Base-by-base conservation (phyloP, 163 green algal genomes). In the Scenedesmus sp. region DNA sequence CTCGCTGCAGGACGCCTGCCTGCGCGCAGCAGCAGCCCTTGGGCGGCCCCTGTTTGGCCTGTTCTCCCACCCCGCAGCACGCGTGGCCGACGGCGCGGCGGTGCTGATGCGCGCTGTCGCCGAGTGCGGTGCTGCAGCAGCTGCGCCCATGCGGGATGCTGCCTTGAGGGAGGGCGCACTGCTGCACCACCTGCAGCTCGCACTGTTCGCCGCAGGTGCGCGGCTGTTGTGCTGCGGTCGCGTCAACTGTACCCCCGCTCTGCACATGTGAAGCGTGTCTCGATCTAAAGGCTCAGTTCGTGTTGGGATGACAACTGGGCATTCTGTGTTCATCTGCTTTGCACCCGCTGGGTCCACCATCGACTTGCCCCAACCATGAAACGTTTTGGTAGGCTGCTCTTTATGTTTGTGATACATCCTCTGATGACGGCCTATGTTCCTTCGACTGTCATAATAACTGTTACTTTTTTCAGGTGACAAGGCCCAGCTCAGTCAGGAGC, bases 141-240 rank as follows among this genome's bases (percentile, higher is more conserved):
- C 96, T 0, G 95, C 93, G 44, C 96, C 97, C 35, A 97, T 98
- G 94, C 94, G 97, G 0, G 96, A 97, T 35, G 97, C 96, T 3
- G 97, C 97, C 0, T 93, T 99, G 40, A 43, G 92, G 0, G 96
- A 99, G 91, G 97, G 97, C 2, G 97, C 97, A 1, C 33, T 99
- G 83, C 92, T 99, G 89, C 91, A 93, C 16, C 97, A 99, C 93
- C 92, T 99, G 80, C 80, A 94, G 15, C 72, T 84, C 16, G 96
- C 95, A 43, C 35, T 95, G 35, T 96, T 95, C 40, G 87, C 91
- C 18, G 24, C 90, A 90, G 90, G 91, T 88, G 40, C 4, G 53
- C 22, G n/a, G 35, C 26, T 72, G 46, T 10, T 33, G 4, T 37
- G 9, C 43, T 40, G 4, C 24, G 42, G 42, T 40, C 35, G 26